Evolutionary conservation across 257 asterid genomes (phyloP).

Genomic region (Scutellaria baicalensis): DNA sequence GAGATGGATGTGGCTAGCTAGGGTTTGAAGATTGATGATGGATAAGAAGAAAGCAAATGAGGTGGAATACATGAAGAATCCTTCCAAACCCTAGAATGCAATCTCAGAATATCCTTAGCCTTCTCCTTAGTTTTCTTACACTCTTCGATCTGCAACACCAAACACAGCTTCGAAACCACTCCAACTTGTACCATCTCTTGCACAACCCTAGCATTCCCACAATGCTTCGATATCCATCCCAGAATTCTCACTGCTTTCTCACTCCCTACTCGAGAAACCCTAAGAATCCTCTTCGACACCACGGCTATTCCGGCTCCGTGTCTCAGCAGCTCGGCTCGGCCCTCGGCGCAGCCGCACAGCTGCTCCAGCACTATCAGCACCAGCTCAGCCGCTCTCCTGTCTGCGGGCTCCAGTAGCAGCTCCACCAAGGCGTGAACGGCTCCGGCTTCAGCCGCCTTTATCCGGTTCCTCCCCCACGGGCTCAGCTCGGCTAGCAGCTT

Average conservation of each 20-base stretch:
- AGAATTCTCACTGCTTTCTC: constrained; percentile 65
- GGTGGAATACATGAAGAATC: constrained; percentile 50
- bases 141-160: constrained; percentile 59
- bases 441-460: constrained; percentile 62
- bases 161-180: constrained; percentile 56
- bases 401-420: constrained; percentile 35
- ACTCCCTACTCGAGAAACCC: constrained; percentile 66
- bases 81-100: constrained; percentile 64
- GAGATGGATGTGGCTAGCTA: too few species aligned
- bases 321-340: constrained; percentile 59
- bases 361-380: constrained; percentile 37
- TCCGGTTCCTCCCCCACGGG: constrained; percentile 49
- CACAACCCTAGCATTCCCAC: constrained; percentile 39
- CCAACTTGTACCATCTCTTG: constrained; percentile 75
- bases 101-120: constrained; percentile 53
- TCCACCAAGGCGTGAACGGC: constrained; percentile 31
- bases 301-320: constrained; percentile 77
- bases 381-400: constrained; percentile 49
- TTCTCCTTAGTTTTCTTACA: constrained; percentile 60
- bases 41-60: constrained; percentile 36
- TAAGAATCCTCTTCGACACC: constrained; percentile 70
- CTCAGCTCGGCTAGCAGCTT: constrained; percentile 30
- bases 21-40: constrained; percentile 11
- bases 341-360: constrained; percentile 80
- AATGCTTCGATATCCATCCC: constrained; percentile 44